A percentile compares a stretch with the other conserved stretches of the same genome.
phyloP scores from a whole-genome alignment of 352 stramenopile genomes.

The Stramenopiles sp. region DNA sequence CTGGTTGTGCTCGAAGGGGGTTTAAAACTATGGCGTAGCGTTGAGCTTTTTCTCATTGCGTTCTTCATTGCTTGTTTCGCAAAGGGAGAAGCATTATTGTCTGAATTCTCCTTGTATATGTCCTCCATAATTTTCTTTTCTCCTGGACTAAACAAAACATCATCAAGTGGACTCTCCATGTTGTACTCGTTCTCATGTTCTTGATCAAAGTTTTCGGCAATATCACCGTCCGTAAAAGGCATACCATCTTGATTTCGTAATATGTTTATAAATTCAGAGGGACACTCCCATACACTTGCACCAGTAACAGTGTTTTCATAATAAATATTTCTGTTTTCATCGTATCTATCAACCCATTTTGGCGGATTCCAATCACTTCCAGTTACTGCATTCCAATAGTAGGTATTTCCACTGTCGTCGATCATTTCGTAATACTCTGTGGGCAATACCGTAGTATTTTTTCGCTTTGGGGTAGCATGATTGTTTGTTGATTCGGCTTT shows the following conservation, averaged over 20 bases:
- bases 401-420: neutral
- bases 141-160: neutral
- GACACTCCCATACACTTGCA: neutral
- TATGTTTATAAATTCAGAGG: neutral
- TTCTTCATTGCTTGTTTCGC: neutral
- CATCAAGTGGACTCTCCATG: neutral
- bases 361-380: neutral
- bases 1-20: no score
- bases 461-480: neutral
- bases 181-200: neutral
- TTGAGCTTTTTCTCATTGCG: neutral
- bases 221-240: neutral
- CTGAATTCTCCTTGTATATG: neutral
- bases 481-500: neutral
- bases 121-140: neutral
- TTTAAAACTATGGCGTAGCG: neutral
- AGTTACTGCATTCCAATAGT: slow-evolving; percentile 9
- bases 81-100: neutral
- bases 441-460: neutral
- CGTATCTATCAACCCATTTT: neutral
- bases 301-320: slow-evolving; percentile 3
- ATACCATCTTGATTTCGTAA: neutral
- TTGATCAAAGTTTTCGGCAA: neutral
- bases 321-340: slow-evolving; percentile 12
- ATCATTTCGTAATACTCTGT: slow-evolving; percentile 12